These are phyloP conservation scores for Phaffia rhodozyma DNA, from an alignment of 1,284 basidiomycete species.

Conservation along the genomic window DNA sequence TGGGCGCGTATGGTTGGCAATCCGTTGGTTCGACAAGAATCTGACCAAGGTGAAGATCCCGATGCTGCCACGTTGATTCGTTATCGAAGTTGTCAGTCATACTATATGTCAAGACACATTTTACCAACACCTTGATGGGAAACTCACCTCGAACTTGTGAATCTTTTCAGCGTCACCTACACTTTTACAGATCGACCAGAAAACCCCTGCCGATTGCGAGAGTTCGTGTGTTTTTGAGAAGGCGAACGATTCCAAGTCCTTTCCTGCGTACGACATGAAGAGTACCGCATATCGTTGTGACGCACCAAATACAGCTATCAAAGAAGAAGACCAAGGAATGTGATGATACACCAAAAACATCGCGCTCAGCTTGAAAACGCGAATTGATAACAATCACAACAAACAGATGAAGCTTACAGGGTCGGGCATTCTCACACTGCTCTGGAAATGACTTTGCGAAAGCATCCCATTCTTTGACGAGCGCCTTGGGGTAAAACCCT, in stretches of 20 bases:
- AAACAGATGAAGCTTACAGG: conserved; percentile 45
- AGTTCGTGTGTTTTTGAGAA: conserved; percentile 54
- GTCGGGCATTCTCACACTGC: conserved; percentile 72
- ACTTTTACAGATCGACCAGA: conserved; percentile 75
- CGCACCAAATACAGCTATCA: conserved; percentile 53
- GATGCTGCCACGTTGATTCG: conserved; percentile 51
- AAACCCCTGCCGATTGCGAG: conserved; percentile 72
- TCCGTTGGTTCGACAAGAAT: conserved; percentile 51
- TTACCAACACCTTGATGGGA: neutral
- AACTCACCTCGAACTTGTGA: conserved; percentile 71
- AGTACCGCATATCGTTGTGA: conserved; percentile 78
- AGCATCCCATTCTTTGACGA: conserved; percentile 77
- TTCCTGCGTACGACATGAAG: conserved; percentile 74
- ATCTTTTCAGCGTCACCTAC: conserved; percentile 65
- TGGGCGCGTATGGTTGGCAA: conserved; percentile 29
- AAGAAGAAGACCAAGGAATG: neutral
- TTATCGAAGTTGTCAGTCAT: neutral
- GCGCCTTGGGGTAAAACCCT: conserved; percentile 63
- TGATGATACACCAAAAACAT: neutral
- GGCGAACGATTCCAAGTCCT: conserved; percentile 70
- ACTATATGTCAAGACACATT: conserved; percentile 1
- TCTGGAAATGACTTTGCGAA: conserved; percentile 47
- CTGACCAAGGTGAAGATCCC: conserved; percentile 97
- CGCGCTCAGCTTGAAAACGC: neutral
- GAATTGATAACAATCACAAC: neutral